phyloP scores from a whole-genome alignment of 768 basidiomycete species.

The Lepiota brunneoincarnata region DNA sequence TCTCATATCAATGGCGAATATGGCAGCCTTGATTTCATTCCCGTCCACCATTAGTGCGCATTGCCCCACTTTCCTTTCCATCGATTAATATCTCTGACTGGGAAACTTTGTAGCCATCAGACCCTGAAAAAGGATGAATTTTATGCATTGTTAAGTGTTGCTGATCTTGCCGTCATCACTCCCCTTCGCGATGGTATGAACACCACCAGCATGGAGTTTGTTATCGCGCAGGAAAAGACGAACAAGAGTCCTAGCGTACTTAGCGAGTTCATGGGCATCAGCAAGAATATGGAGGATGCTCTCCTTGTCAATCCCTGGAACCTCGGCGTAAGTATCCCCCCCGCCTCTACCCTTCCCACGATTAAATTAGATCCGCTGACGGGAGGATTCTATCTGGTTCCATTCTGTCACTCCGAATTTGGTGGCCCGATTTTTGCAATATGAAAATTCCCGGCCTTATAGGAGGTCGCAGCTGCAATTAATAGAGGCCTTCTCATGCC shows the following conservation, averaged over 20 bases:
- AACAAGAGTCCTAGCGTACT: conserved; percentile 85
- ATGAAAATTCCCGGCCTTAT: background rate
- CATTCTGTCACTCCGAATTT: background rate
- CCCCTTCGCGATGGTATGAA: conserved; percentile 98
- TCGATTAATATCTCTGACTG: background rate
- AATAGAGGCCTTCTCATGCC: conserved; percentile 85
- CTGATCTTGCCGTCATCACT: conserved; percentile 93
- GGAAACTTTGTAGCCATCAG: conserved; percentile 70
- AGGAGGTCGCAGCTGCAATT: conserved; percentile 90
- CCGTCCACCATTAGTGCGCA: conserved; percentile 95
- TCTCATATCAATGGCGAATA: conserved; percentile 95
- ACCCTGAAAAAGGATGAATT: conserved; percentile 97
- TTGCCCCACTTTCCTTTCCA: background rate
- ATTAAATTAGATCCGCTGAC: background rate
- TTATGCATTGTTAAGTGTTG: conserved; percentile 89
- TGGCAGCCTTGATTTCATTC: conserved; percentile 91
- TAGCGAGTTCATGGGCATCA: conserved; percentile 98
- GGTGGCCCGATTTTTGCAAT: background rate
- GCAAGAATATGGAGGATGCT: conserved; percentile 86
- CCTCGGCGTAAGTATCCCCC: conserved; percentile 59
- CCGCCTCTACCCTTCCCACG: conserved; percentile 9
- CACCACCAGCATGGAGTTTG: conserved; percentile 97
- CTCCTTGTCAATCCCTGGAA: conserved; percentile 96
- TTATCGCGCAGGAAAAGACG: conserved; percentile 86
- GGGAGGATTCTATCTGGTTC: background rate